Evolutionary conservation across 2,329 filamentous ascomycete species (phyloP).

Genomic region (Triangularia verruculosa): DNA sequence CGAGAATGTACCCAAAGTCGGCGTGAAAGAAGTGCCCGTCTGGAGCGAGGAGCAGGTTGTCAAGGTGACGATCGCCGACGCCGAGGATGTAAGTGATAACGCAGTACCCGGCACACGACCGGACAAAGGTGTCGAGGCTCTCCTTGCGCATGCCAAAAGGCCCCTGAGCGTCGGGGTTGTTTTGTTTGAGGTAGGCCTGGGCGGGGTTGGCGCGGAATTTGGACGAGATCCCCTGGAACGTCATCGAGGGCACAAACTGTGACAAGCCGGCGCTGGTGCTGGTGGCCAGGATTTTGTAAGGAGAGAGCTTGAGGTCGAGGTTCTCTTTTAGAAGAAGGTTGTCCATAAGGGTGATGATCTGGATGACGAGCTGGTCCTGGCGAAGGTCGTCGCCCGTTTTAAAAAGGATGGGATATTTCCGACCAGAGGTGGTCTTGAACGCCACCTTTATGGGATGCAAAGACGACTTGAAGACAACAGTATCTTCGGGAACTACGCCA

Average conservation of each 20-base stretch:
- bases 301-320: constrained; percentile 87
- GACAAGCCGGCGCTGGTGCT: constrained; percentile 85
- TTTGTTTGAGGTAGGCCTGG: constrained; percentile 78
- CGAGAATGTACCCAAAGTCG: constrained; percentile 97
- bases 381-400: constrained; percentile 95
- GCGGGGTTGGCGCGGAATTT: constrained; percentile 75
- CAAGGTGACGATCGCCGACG: constrained; percentile 91
- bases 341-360: constrained; percentile 97
- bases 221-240: constrained; percentile 75
- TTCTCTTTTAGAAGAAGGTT: constrained; percentile 94
- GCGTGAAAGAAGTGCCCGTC: constrained; percentile 97
- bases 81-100: constrained; percentile 98
- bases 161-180: constrained; percentile 82
- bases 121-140: constrained; percentile 90
- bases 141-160: constrained; percentile 87
- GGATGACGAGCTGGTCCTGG: constrained; percentile 95
- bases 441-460: constrained; percentile 86
- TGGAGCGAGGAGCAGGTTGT: constrained; percentile 88
- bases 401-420: constrained; percentile 89
- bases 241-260: constrained; percentile 87
- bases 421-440: constrained; percentile 76
- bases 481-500: constrained; percentile 78
- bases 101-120: constrained; percentile 95
- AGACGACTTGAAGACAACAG: constrained; percentile 92
- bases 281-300: constrained; percentile 94